Conservation (phyloP, 306 rosid species). For the Herpetospermum pedunculosum region DNA sequence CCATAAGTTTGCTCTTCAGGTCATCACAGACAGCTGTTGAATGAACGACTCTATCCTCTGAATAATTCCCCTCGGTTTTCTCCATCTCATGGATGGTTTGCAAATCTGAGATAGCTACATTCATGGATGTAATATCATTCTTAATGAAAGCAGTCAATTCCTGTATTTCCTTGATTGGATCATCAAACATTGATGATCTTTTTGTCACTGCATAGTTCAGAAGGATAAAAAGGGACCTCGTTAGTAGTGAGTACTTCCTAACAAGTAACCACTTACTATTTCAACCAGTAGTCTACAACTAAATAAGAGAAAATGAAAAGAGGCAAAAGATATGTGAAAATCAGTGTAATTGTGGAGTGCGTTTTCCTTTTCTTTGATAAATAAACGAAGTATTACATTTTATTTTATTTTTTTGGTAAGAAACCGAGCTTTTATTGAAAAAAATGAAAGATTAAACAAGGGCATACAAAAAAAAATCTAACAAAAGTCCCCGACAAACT, state of each 20-base stretch:
- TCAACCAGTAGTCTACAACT: not conserved
- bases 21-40: constrained; percentile 85
- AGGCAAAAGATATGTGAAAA: not conserved
- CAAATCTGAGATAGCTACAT: constrained; percentile 62
- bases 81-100: constrained; percentile 73
- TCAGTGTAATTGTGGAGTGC: not conserved
- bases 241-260: not conserved
- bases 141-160: constrained; percentile 62
- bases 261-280: not conserved
- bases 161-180: constrained; percentile 72
- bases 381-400: not conserved
- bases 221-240: not conserved
- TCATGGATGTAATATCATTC: constrained; percentile 79
- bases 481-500: no score
- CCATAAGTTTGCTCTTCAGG: constrained; percentile 73
- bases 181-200: constrained; percentile 80
- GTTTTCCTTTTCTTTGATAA: not conserved
- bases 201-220: constrained; percentile 53
- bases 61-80: constrained; percentile 55
- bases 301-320: not conserved
- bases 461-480: no score
- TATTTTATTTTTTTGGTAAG: no score
- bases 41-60: constrained; percentile 72
- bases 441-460: no score
- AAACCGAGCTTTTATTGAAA: no score